Evolutionary conservation across 495 filamentous ascomycete species (phyloP).

Genomic region (Staphylotrichum longicolle): DNA sequence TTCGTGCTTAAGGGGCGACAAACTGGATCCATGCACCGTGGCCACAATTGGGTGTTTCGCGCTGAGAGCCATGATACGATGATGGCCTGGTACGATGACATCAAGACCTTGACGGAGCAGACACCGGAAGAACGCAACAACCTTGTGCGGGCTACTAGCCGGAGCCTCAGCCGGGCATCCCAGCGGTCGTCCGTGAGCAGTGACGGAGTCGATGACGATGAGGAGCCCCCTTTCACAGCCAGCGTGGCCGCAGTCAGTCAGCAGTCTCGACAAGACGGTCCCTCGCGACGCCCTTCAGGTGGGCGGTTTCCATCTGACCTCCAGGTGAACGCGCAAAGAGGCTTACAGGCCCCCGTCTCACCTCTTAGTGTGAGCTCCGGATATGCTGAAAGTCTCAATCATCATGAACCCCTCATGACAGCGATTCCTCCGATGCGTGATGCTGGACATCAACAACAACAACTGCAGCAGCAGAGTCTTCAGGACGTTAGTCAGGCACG

Average conservation of each 20-base stretch:
- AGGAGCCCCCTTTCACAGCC: slow-evolving; percentile 71
- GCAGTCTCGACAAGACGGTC: slow-evolving; percentile 45
- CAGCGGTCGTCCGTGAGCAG: slow-evolving; percentile 66
- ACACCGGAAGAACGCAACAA: slow-evolving; percentile 86
- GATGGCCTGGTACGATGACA: slow-evolving; percentile 95
- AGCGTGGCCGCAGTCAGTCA: slow-evolving; percentile 49
- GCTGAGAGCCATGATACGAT: slow-evolving; percentile 94
- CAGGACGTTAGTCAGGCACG: slow-evolving; percentile 9
- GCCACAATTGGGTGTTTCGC: slow-evolving; percentile 96
- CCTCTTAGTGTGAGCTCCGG: slow-evolving; percentile 74
- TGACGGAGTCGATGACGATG: slow-evolving; percentile 78
- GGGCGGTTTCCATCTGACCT: slow-evolving; percentile 88
- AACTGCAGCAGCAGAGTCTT: not conserved
- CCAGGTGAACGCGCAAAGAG: slow-evolving; percentile 65
- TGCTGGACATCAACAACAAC: slow-evolving; percentile 28
- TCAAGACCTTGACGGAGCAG: slow-evolving; percentile 79
- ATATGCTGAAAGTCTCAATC: slow-evolving; percentile 51
- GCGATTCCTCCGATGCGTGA: slow-evolving; percentile 52
- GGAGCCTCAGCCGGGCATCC: slow-evolving; percentile 69
- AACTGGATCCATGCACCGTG: slow-evolving; percentile 87
- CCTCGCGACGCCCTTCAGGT: slow-evolving; percentile 67
- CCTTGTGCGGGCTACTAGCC: slow-evolving; percentile 75
- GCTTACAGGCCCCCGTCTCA: slow-evolving; percentile 72
- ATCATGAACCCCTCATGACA: slow-evolving; percentile 54
- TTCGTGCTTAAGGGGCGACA: slow-evolving; percentile 96